A percentile compares a stretch with the other conserved stretches of the same genome.
Conservation (phyloP, 768 basidiomycete genomes). For the Vararia minispora region DNA sequence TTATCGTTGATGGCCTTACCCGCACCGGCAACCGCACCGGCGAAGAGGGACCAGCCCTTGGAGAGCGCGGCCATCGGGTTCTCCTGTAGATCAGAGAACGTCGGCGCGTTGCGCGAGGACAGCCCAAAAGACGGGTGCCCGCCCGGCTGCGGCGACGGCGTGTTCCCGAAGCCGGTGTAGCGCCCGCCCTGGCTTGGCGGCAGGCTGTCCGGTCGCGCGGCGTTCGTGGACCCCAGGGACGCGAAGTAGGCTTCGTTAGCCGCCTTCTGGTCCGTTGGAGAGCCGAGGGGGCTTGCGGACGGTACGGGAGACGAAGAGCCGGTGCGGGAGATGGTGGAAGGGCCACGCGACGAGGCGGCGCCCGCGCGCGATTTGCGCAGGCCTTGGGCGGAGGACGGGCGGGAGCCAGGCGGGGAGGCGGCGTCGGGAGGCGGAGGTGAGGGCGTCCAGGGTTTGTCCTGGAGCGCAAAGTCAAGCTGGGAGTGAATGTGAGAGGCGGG, state of each 20-base stretch:
- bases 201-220: constrained; percentile 60
- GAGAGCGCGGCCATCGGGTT: constrained; percentile 77
- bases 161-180: constrained; percentile 88
- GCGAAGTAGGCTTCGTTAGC: constrained; percentile 84
- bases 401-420: constrained; percentile 31
- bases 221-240: constrained; percentile 74
- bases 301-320: constrained; percentile 46
- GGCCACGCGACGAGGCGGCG: constrained; percentile 36
- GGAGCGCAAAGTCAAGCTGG: constrained; percentile 69
- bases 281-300: constrained; percentile 26
- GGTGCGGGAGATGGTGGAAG: constrained; percentile 37
- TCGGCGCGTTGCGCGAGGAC: constrained; percentile 74
- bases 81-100: constrained; percentile 70
- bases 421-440: constrained; percentile 51
- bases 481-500: neutral
- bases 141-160: constrained; percentile 47
- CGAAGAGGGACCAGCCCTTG: constrained; percentile 96
- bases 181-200: constrained; percentile 91
- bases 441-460: constrained; percentile 70
- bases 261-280: constrained; percentile 45
- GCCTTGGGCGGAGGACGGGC: constrained; percentile 67
- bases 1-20: constrained; percentile 70
- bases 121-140: constrained; percentile 60
- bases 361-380: constrained; percentile 81
- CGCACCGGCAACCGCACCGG: constrained; percentile 73